These are phyloP conservation scores for Raphanus sativus DNA, from an alignment of 345 rosid species.

Conservation along the genomic window DNA sequence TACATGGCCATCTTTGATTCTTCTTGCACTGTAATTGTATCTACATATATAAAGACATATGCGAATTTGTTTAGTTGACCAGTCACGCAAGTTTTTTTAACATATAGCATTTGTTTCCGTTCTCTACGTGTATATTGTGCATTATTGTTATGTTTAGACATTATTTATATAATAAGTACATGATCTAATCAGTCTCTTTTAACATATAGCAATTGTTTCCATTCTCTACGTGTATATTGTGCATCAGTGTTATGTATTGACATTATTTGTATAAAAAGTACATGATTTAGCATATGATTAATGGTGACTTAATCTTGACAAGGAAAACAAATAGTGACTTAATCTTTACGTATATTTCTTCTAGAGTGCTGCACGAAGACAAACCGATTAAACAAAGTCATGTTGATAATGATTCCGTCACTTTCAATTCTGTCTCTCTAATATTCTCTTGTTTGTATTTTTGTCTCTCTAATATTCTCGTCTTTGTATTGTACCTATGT, in stretches of 20 bases:
- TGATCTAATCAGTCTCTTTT: background rate
- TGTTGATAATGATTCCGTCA: conserved; percentile 28
- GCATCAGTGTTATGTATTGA: conserved; percentile 15
- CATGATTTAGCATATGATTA: conserved; percentile 29
- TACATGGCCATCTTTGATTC: background rate
- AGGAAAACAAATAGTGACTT: conserved; percentile 24
- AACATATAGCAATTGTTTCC: conserved; percentile 31
- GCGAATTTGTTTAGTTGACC: conserved; percentile 6
- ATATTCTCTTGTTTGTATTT: conserved; percentile 13
- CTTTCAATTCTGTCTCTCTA: conserved; percentile 13
- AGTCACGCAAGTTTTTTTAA: conserved; percentile 29
- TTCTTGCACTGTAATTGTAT: background rate
- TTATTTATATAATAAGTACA: conserved; percentile 4
- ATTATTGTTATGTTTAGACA: conserved; percentile 12
- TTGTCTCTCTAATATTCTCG: background rate
- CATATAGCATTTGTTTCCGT: conserved; percentile 31
- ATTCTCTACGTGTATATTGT: conserved; percentile 24
- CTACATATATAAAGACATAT: background rate
- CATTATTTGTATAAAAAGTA: conserved; percentile 4
- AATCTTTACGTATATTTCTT: conserved; percentile 30
- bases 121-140: conserved; percentile 26
- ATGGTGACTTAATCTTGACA: conserved; percentile 29
- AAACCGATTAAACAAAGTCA: conserved; percentile 23
- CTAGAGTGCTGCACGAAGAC: conserved; percentile 27
- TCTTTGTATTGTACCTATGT: conserved; percentile 11